Evolutionary conservation across 1,284 basidiomycete genomes (phyloP), one percentile per base, ranked within the genome.

Genomic region (Phellopilus nigrolimitatus): DNA sequence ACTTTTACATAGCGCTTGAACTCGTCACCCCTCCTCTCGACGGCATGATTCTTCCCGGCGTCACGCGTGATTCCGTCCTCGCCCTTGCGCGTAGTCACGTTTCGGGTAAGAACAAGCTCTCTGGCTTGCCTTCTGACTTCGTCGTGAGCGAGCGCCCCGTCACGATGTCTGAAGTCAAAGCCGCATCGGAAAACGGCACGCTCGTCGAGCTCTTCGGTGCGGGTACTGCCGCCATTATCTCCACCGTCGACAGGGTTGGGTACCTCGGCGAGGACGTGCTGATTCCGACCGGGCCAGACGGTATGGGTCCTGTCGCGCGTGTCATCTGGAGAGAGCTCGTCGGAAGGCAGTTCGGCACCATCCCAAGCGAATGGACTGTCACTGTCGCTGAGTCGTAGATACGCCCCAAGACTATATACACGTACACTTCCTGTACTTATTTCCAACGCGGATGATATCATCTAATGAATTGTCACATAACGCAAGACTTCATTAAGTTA

Each of bases 41-140:
- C 63, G 95, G 95, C 51, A 88, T 97, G 76, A 94, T 99, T 62
- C 84, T 99, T 12, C 95, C 95, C 9, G 95, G 95, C 56, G 88
- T 99, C 15, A 98, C 95, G 6, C 86, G 95, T 56, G 93, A 97
- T 68, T 93, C 90, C 15, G 87, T 97, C 39, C 79, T 99, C 33
- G 64, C 78, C 7, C 82, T 99, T 47, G 89, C 91, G 1, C 80
- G 84, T 37, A 82, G 79, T 15, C 95, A 98, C 65, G 67, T 69
- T 1, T 75, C 81, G 2, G 83, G 86, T 47, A 71, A 71, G 57
- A 65, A 71, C 44, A 68, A 61, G 1, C 70, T 95, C 38, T 66
- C 77, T 4, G 79, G 80, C 17, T 71, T 95, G 24, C 75, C 90
- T 1, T 68, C 78, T 1, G 79, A 84, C 34, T 71, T 98, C 55